Evolutionary conservation across 352 stramenopile genomes (phyloP).

Genomic region (Phytophthora europaea): DNA sequence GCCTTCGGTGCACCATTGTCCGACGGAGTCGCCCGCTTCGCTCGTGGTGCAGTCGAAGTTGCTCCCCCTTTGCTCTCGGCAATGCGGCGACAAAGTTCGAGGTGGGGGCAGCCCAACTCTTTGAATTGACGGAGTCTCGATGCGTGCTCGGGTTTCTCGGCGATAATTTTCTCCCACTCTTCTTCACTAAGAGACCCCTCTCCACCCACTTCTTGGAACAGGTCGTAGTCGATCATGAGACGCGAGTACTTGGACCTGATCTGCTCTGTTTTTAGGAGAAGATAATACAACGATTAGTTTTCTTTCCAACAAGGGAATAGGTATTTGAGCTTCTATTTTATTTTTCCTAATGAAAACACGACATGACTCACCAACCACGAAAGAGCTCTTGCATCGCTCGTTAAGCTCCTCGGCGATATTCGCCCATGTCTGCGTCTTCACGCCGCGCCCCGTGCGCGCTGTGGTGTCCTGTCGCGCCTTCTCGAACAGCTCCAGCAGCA

Average conservation of each 20-base stretch:
- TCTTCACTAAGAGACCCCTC: slow-evolving; percentile 17
- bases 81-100: slow-evolving; percentile 39
- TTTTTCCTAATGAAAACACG: not conserved
- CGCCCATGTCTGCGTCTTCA: slow-evolving; percentile 30
- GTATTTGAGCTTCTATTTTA: not conserved
- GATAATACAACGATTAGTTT: slow-evolving; percentile 3
- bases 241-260: slow-evolving; percentile 50
- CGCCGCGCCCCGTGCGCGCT: slow-evolving; percentile 27
- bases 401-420: slow-evolving; percentile 41
- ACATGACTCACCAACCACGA: slow-evolving; percentile 36
- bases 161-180: slow-evolving; percentile 38
- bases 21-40: slow-evolving; percentile 16
- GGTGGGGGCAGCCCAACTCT: slow-evolving; percentile 36
- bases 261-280: slow-evolving; percentile 33
- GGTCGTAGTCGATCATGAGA: slow-evolving; percentile 44
- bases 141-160: slow-evolving; percentile 21
- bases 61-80: slow-evolving; percentile 23
- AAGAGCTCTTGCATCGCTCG: slow-evolving; percentile 29
- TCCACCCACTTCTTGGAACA: slow-evolving; percentile 33
- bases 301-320: not conserved
- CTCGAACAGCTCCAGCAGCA: slow-evolving; percentile 47
- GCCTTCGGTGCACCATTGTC: not conserved
- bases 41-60: not conserved
- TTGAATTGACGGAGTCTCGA: slow-evolving; percentile 42
- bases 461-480: slow-evolving; percentile 39